Conservation (phyloP, 495 filamentous ascomycete genomes). For the Hyaloscypha finlandica region DNA sequence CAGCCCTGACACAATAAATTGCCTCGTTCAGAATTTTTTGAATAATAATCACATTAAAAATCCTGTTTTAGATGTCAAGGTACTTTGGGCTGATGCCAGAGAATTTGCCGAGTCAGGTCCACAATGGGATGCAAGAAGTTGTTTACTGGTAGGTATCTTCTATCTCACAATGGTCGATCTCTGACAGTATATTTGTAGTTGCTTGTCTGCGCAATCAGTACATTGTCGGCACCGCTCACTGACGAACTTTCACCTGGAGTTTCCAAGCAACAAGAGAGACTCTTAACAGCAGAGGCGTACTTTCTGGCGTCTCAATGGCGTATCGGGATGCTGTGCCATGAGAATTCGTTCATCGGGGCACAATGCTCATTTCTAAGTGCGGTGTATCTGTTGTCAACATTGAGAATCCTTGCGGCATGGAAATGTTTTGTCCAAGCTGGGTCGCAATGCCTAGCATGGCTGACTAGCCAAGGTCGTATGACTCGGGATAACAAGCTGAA, state of each 20-base stretch:
- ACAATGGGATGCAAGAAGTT: not conserved
- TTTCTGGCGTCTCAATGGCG: not conserved
- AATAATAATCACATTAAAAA: not conserved
- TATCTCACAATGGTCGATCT: not conserved
- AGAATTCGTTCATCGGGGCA: not conserved
- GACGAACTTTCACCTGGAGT: not conserved
- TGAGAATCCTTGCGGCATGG: slow-evolving; percentile 1
- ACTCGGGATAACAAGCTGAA: not conserved
- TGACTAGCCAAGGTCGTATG: slow-evolving; percentile 6
- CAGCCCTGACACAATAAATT: not conserved
- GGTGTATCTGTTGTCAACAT: slow-evolving; percentile 7
- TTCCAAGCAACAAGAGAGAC: slow-evolving; percentile 7
- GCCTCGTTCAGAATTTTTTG: not conserved
- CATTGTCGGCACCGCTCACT: not conserved
- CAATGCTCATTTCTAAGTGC: slow-evolving; percentile 5
- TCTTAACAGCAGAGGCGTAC: not conserved
- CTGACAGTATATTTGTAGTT: not conserved
- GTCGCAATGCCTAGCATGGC: slow-evolving; percentile 1
- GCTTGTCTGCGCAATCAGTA: slow-evolving; percentile 4
- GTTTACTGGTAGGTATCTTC: not conserved
- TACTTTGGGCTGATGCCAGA: not conserved
- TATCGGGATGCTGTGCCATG: not conserved
- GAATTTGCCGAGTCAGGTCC: not conserved
- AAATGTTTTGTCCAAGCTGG: slow-evolving; percentile 4
- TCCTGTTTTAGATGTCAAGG: not conserved